These are phyloP conservation scores for Vaccinium corymbosum DNA, from an alignment of 148 eudicot genomes.

Conservation along the genomic window DNA sequence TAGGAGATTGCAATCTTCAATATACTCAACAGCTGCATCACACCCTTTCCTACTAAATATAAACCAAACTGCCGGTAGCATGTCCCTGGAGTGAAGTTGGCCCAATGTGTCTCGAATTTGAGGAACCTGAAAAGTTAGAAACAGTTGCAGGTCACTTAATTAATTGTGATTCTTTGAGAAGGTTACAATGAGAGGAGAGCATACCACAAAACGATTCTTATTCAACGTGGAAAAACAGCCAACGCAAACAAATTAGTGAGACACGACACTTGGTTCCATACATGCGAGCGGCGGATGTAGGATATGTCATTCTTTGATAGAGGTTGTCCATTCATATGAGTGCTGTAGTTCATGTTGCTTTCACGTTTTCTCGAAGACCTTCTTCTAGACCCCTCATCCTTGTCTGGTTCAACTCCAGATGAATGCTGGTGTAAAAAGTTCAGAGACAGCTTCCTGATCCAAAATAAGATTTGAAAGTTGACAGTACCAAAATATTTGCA, in stretches of 20 bases:
- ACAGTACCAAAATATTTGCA: background rate
- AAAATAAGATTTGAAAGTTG: slow-evolving; percentile 20
- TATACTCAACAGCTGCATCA: slow-evolving; percentile 95
- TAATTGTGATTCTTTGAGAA: slow-evolving; percentile 15
- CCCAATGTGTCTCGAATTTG: slow-evolving; percentile 82
- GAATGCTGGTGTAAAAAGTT: slow-evolving; percentile 55
- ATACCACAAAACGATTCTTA: background rate
- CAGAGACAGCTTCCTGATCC: slow-evolving; percentile 75
- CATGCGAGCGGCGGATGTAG: slow-evolving; percentile 81
- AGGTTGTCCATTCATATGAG: slow-evolving; percentile 30
- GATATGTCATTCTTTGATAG: slow-evolving; percentile 76
- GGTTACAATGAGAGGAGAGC: background rate
- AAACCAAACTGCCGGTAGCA: slow-evolving; percentile 99
- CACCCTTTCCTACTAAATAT: slow-evolving; percentile 99
- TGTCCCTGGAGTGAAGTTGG: slow-evolving; percentile 72
- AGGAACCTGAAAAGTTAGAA: slow-evolving; percentile 59
- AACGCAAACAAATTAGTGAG: slow-evolving; percentile 14
- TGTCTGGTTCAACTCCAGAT: slow-evolving; percentile 44
- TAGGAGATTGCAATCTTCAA: slow-evolving; percentile 71
- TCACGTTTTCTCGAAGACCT: slow-evolving; percentile 63
- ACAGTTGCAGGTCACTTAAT: slow-evolving; percentile 7
- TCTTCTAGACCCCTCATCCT: slow-evolving; percentile 61
- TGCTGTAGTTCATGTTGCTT: slow-evolving; percentile 37
- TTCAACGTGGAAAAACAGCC: slow-evolving; percentile 5
- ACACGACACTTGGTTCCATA: slow-evolving; percentile 31